These are phyloP conservation scores for Exophiala mesophila DNA, from an alignment of 2,329 filamentous ascomycete species.

Conservation along the genomic window DNA sequence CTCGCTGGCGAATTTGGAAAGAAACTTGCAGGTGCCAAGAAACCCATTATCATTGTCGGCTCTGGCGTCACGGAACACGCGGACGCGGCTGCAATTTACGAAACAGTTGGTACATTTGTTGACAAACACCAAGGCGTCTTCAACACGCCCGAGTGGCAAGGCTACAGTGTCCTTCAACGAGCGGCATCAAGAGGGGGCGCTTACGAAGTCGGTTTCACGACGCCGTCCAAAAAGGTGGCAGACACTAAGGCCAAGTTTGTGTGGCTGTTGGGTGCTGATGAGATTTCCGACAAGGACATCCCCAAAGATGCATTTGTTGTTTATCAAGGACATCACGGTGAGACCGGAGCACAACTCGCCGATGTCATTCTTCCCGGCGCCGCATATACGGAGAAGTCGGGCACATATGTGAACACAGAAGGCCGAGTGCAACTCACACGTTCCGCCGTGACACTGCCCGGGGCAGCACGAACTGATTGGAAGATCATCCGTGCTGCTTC, in stretches of 20 bases:
- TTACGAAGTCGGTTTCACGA: conserved; percentile 91
- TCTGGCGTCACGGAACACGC: conserved; percentile 86
- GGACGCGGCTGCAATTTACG: conserved; percentile 89
- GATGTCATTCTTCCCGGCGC: conserved; percentile 91
- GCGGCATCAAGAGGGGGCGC: conserved; percentile 88
- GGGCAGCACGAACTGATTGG: conserved; percentile 92
- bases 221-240: conserved; percentile 74
- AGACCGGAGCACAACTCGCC: conserved; percentile 84
- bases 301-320: conserved; percentile 95
- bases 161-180: conserved; percentile 93
- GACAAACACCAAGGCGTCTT: conserved; percentile 92
- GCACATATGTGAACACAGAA: conserved; percentile 96
- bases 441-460: conserved; percentile 80
- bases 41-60: conserved; percentile 93
- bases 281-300: conserved; percentile 77
- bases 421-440: conserved; percentile 92
- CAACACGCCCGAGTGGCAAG: conserved; percentile 86
- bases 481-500: conserved; percentile 93
- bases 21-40: conserved; percentile 81
- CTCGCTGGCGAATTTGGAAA: conserved; percentile 86
- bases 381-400: conserved; percentile 94
- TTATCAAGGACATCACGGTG: conserved; percentile 97
- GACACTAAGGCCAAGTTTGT: conserved; percentile 88
- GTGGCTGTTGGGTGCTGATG: conserved; percentile 94
- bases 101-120: conserved; percentile 82